Evolutionary conservation across 2,329 filamentous ascomycete species (phyloP).

Genomic region (Pseudopithomyces chartarum): DNA sequence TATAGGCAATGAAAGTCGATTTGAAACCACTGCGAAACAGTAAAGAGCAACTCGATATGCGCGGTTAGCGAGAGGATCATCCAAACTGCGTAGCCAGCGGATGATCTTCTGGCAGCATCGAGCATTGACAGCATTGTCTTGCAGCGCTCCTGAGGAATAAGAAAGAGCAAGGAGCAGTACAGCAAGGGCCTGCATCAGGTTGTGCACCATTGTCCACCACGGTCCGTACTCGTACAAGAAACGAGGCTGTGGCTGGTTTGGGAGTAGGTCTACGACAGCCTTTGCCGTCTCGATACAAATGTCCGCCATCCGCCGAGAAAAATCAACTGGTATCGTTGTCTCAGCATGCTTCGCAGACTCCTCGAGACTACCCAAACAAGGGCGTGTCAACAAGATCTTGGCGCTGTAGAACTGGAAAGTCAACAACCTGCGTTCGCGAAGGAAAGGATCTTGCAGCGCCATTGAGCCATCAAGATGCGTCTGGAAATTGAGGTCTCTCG

Average conservation of each 20-base stretch:
- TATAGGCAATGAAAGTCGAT: too few species aligned
- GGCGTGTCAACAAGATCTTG: conserved; percentile 48
- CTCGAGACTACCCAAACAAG: conserved; percentile 40
- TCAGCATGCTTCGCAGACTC: conserved; percentile 15
- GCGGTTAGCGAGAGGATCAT: too few species aligned
- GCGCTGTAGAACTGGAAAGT: conserved; percentile 43
- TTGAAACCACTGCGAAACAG: too few species aligned
- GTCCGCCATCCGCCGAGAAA: conserved; percentile 35
- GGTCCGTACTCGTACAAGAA: conserved; percentile 30
- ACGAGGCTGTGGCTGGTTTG: conserved; percentile 25
- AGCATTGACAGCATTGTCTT: too few species aligned
- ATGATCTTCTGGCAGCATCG: too few species aligned
- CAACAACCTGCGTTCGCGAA: conserved; percentile 37
- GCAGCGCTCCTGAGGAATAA: too few species aligned
- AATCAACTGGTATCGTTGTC: conserved; percentile 19
- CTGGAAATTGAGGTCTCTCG: conserved; percentile 36
- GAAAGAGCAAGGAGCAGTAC: conserved; percentile 35
- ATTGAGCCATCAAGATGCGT: background rate
- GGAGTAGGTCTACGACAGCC: conserved; percentile 36
- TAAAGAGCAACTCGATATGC: too few species aligned
- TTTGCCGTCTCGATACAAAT: conserved; percentile 43
- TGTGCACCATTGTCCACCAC: conserved; percentile 47
- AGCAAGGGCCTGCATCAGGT: conserved; percentile 46
- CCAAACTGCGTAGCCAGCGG: too few species aligned
- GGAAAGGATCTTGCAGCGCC: conserved; percentile 4